A percentile compares a stretch with the other conserved stretches of the same genome.
Conservation (phyloP, 345 rosid genomes). For the Linum usitatissimum region DNA sequence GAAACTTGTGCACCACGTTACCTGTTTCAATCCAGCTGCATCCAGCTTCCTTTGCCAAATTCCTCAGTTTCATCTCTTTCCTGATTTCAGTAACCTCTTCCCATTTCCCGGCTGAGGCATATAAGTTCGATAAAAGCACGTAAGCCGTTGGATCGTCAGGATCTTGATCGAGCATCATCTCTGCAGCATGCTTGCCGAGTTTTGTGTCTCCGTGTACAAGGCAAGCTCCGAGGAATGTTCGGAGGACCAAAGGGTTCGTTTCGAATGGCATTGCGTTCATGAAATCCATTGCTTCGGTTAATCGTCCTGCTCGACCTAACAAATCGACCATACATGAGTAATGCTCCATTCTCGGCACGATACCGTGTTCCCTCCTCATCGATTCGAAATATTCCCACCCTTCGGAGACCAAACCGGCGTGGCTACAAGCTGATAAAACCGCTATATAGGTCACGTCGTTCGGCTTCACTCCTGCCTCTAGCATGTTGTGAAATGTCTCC, state of each 20-base stretch:
- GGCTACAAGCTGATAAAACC: conserved; percentile 65
- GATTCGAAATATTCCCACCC: conserved; percentile 55
- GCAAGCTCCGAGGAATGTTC: conserved; percentile 73
- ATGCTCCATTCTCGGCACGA: conserved; percentile 61
- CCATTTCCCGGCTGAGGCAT: conserved; percentile 64
- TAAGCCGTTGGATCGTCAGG: conserved; percentile 58
- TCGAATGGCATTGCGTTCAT: conserved; percentile 45
- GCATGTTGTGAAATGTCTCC: conserved; percentile 48
- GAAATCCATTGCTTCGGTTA: conserved; percentile 44
- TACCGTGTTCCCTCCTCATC: conserved; percentile 45
- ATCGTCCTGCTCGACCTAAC: conserved; percentile 47
- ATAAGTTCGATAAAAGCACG: conserved; percentile 55
- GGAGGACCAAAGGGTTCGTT: conserved; percentile 47
- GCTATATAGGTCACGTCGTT: conserved; percentile 57
- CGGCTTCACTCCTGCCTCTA: conserved; percentile 33
- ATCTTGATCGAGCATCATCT: conserved; percentile 51
- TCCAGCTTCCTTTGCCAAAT: conserved; percentile 64
- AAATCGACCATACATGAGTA: conserved; percentile 82
- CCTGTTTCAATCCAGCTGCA: conserved; percentile 72
- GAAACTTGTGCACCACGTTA: conserved; percentile 48
- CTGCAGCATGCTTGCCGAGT: conserved; percentile 49
- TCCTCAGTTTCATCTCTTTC: conserved; percentile 48
- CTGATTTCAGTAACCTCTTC: conserved; percentile 41
- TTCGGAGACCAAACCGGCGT: conserved; percentile 53
- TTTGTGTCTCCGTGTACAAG: conserved; percentile 41